A percentile compares a stretch with the other conserved stretches of the same genome.
These are phyloP conservation scores for Candida cerambycidarum DNA, from an alignment of 805 yeast genomes.

Conservation along the genomic window DNA sequence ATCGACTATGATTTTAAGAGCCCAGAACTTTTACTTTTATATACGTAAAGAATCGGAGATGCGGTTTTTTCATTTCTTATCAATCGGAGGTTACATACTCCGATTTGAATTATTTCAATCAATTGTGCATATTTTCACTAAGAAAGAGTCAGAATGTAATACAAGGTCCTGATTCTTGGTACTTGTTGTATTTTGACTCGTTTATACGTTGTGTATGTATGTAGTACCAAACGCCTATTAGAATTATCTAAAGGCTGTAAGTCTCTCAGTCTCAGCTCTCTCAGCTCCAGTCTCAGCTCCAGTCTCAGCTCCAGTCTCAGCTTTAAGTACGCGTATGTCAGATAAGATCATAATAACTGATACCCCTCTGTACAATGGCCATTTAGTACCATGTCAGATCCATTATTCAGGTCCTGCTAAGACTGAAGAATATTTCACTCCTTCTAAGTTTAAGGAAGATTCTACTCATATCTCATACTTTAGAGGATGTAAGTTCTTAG, in stretches of 20 bases:
- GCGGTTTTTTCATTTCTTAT: constrained; percentile 2
- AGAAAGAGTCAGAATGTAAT: too few relatives aligned
- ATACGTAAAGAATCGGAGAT: neutral
- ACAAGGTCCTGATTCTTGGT: too few relatives aligned
- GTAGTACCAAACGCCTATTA: too few relatives aligned
- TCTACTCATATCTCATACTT: constrained; percentile 26
- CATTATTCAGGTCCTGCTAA: constrained; percentile 32
- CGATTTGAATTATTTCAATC: constrained; percentile 1
- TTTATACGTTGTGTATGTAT: too few relatives aligned
- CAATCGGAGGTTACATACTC: constrained; percentile 1
- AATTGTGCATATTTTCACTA: too few relatives aligned
- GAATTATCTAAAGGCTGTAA: too few relatives aligned
- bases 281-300: neutral
- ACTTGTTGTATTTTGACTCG: too few relatives aligned
- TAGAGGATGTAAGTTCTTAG: constrained; percentile 36
- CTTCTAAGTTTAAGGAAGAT: constrained; percentile 25
- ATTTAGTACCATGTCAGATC: constrained; percentile 27
- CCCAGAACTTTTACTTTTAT: too few relatives aligned
- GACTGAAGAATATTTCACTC: constrained; percentile 31
- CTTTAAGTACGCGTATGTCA: constrained; percentile 7
- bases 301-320: neutral
- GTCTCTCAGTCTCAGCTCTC: too few relatives aligned
- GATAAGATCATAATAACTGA: constrained; percentile 12
- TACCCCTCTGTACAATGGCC: constrained; percentile 20
- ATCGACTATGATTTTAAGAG: too few relatives aligned